Conservation (phyloP, 306 rosid genomes). For the Luffa acutangula region DNA sequence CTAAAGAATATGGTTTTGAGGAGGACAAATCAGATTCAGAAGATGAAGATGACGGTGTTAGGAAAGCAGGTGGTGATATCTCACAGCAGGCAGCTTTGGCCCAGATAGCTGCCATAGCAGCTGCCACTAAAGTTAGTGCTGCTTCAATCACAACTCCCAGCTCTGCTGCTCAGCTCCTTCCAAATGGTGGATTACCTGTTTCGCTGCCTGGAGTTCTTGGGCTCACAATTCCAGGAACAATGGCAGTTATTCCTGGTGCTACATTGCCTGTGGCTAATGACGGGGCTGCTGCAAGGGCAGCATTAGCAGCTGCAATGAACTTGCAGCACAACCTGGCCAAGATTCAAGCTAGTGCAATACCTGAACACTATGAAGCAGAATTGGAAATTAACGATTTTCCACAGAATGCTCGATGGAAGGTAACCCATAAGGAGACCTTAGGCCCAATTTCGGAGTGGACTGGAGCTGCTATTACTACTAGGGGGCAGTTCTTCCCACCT, state of each 20-base stretch:
- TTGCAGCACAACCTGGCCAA: slow-evolving; percentile 79
- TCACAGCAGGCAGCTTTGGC: slow-evolving; percentile 83
- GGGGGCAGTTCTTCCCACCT: slow-evolving; percentile 86
- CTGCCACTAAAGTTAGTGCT: slow-evolving; percentile 52
- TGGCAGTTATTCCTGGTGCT: slow-evolving; percentile 39
- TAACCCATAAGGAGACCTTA: slow-evolving; percentile 90
- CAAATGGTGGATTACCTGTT: slow-evolving; percentile 53
- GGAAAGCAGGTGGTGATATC: slow-evolving; percentile 78
- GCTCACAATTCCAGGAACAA: slow-evolving; percentile 30
- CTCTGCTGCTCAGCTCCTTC: slow-evolving; percentile 44
- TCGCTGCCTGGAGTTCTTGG: slow-evolving; percentile 55
- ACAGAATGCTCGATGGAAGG: slow-evolving; percentile 97
- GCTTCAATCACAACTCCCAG: slow-evolving; percentile 40
- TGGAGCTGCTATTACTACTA: slow-evolving; percentile 94
- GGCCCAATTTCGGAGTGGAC: slow-evolving; percentile 91
- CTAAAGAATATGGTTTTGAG: slow-evolving; percentile 91
- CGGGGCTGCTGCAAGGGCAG: slow-evolving; percentile 76
- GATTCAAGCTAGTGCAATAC: slow-evolving; percentile 76
- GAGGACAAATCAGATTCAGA: slow-evolving; percentile 95
- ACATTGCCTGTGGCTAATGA: slow-evolving; percentile 51
- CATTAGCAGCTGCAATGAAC: slow-evolving; percentile 74
- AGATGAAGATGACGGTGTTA: slow-evolving; percentile 80
- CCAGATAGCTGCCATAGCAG: slow-evolving; percentile 54
- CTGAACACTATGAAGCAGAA: slow-evolving; percentile 90
- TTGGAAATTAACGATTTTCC: slow-evolving; percentile 95